phyloP scores from a whole-genome alignment of 768 basidiomycete genomes.

The Fomitopsis serialis region DNA sequence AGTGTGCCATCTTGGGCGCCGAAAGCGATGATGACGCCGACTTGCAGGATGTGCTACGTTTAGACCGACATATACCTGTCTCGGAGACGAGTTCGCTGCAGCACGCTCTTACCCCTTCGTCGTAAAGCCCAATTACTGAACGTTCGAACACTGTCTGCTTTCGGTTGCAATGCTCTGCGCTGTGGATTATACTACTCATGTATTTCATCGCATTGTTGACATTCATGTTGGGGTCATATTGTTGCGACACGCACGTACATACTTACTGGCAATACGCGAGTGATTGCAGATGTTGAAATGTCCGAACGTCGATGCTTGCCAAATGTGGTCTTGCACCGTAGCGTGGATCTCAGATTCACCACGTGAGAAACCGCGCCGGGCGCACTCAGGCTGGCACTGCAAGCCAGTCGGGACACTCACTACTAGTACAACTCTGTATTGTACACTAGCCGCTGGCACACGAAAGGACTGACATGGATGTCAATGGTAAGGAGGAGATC shows the following conservation, averaged over 20 bases:
- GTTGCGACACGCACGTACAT: too few species aligned
- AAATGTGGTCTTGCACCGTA: background rate
- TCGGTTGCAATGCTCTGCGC: too few species aligned
- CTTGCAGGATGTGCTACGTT: background rate
- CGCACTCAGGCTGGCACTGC: too few species aligned
- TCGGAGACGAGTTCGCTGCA: constrained; percentile 23
- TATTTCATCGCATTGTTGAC: too few species aligned
- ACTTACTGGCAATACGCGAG: too few species aligned
- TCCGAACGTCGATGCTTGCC: background rate
- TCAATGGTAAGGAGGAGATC: background rate
- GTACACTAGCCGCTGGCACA: too few species aligned
- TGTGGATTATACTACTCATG: too few species aligned
- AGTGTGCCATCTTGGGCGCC: constrained; percentile 46
- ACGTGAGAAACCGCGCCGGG: background rate
- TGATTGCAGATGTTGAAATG: too few species aligned
- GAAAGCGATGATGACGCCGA: constrained; percentile 42
- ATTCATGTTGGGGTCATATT: too few species aligned
- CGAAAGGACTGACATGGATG: background rate
- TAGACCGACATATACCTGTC: constrained; percentile 8
- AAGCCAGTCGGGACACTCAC: too few species aligned
- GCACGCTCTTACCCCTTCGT: constrained; percentile 20
- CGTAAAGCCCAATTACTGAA: background rate
- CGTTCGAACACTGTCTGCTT: background rate
- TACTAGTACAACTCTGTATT: too few species aligned
- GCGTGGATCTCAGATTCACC: background rate